Conservation (phyloP, 2,329 filamentous ascomycete genomes). For the Pseudogymnoascus sp. region DNA sequence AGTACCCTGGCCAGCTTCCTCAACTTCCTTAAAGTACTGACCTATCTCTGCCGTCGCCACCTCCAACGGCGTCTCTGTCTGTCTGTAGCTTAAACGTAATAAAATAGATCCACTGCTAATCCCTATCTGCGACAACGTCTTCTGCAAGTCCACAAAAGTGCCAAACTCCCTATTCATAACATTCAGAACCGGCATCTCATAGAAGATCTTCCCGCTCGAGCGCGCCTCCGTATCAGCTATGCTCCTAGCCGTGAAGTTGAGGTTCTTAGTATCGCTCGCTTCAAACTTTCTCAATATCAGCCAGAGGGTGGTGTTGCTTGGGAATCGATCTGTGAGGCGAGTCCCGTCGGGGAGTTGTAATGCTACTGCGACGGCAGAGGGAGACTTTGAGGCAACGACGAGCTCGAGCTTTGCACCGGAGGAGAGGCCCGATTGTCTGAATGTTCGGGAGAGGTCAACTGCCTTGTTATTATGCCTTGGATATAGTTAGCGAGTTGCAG, state of each 20-base stretch:
- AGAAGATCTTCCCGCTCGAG: constrained; percentile 69
- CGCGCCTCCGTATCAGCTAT: constrained; percentile 55
- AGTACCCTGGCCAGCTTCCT: constrained; percentile 9
- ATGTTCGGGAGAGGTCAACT: constrained; percentile 77
- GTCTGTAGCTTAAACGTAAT: constrained; percentile 69
- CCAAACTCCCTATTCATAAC: constrained; percentile 76
- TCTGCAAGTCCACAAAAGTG: constrained; percentile 76
- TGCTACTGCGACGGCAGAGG: constrained; percentile 81
- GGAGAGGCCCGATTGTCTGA: constrained; percentile 73
- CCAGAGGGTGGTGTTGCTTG: constrained; percentile 85
- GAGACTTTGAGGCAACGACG: constrained; percentile 77
- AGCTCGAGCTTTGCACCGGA: constrained; percentile 90
- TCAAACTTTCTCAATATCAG: constrained; percentile 86
- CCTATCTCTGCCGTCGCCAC: constrained; percentile 80
- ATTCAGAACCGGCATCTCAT: constrained; percentile 79
- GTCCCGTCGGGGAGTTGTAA: constrained; percentile 71
- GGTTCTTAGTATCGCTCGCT: constrained; percentile 53
- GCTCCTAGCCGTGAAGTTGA: constrained; percentile 81
- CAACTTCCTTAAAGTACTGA: constrained; percentile 55
- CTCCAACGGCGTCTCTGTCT: constrained; percentile 71
- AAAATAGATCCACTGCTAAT: constrained; percentile 78
- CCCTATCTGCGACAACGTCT: constrained; percentile 79
- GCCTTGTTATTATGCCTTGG: constrained; percentile 73
- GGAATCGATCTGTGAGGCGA: constrained; percentile 75
- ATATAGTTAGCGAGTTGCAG: constrained; percentile 19